Conservation (phyloP, 495 filamentous ascomycete genomes). For the Tuber calosporum region DNA sequence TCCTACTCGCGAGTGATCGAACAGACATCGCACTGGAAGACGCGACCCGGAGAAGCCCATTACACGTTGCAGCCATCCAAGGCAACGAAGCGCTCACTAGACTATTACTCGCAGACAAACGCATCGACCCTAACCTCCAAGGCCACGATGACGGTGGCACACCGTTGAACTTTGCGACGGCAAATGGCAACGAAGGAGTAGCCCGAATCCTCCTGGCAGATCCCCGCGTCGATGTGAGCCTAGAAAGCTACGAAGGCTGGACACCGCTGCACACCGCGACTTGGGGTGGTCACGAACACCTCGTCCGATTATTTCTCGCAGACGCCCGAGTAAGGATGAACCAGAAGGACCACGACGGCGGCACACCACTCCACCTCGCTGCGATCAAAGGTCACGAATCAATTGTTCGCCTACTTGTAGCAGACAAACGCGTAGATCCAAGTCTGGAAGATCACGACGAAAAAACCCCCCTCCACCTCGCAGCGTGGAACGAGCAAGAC, state of each 20-base stretch:
- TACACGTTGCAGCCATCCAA: constrained; percentile 8
- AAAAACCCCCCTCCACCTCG: neutral
- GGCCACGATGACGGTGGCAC: neutral
- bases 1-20: constrained; percentile 1
- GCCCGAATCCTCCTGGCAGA: neutral
- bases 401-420: neutral
- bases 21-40: constrained; percentile 6
- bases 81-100: constrained; percentile 6
- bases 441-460: neutral
- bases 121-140: neutral
- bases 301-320: neutral
- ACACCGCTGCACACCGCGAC: neutral
- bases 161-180: neutral
- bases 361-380: neutral
- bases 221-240: neutral
- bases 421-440: neutral
- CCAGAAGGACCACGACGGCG: neutral
- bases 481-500: neutral
- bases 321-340: neutral
- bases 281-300: neutral
- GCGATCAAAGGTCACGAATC: neutral
- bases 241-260: neutral
- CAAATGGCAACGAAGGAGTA: neutral
- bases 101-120: constrained; percentile 3
- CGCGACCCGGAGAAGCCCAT: constrained; percentile 2